A percentile compares a stretch with the other conserved stretches of the same genome.
These are phyloP conservation scores for Talaromyces sp. DNA, from an alignment of 2,329 filamentous ascomycete genomes.

Conservation along the genomic window DNA sequence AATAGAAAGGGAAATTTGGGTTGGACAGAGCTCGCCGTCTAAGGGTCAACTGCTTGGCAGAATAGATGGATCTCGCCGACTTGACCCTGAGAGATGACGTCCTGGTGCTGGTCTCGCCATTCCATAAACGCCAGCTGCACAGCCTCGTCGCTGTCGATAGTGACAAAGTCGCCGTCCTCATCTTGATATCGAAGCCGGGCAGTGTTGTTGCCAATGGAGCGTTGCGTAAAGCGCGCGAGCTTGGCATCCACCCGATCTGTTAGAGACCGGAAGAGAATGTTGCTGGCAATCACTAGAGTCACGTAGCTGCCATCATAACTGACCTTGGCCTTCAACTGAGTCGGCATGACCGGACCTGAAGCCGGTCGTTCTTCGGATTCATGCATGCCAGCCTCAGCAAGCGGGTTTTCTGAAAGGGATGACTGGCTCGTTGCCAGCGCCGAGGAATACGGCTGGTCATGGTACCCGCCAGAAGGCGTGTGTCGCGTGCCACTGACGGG, in stretches of 20 bases:
- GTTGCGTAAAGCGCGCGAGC: slow-evolving; percentile 75
- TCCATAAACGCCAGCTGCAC: slow-evolving; percentile 94
- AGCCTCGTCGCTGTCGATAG: slow-evolving; percentile 91
- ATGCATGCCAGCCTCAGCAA: slow-evolving; percentile 4
- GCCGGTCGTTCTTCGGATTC: slow-evolving; percentile 23
- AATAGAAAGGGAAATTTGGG: slow-evolving; percentile 8
- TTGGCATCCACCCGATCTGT: slow-evolving; percentile 96
- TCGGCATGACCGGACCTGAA: slow-evolving; percentile 44
- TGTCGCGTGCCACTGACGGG: slow-evolving; percentile 54
- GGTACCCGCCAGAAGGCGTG: slow-evolving; percentile 32
- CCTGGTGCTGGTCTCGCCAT: slow-evolving; percentile 72
- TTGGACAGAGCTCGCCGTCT: not conserved
- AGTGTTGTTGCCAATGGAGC: slow-evolving; percentile 74
- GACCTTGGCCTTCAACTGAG: slow-evolving; percentile 92
- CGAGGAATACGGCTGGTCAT: slow-evolving; percentile 20
- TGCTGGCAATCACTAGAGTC: slow-evolving; percentile 91
- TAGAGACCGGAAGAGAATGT: slow-evolving; percentile 88
- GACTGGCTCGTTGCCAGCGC: slow-evolving; percentile 8
- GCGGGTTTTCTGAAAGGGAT: slow-evolving; percentile 4
- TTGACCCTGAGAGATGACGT: slow-evolving; percentile 57
- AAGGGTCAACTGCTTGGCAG: slow-evolving; percentile 54
- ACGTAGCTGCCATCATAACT: slow-evolving; percentile 89
- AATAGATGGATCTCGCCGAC: slow-evolving; percentile 88
- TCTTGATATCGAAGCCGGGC: slow-evolving; percentile 87
- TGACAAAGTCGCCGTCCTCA: slow-evolving; percentile 87